These are phyloP conservation scores for Ganoderma meredithae DNA, from an alignment of 1,284 basidiomycete genomes.

Conservation along the genomic window DNA sequence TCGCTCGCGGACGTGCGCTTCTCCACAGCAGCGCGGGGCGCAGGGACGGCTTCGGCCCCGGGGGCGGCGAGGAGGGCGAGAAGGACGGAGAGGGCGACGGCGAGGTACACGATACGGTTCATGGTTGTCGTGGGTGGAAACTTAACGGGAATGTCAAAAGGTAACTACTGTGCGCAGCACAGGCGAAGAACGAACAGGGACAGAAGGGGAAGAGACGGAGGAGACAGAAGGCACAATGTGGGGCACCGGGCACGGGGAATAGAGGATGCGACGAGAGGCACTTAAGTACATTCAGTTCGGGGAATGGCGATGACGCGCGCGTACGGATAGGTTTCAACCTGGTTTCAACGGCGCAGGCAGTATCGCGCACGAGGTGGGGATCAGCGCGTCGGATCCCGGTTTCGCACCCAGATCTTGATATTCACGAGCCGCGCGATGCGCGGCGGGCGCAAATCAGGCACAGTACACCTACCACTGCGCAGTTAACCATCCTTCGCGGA, in stretches of 20 bases:
- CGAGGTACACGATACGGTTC: slow-evolving; percentile 48
- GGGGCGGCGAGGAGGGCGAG: slow-evolving; percentile 41
- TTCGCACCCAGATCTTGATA: background rate
- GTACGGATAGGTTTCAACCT: background rate
- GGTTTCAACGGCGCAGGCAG: no score
- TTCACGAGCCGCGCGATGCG: slow-evolving; percentile 14
- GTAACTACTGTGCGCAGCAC: slow-evolving; percentile 29
- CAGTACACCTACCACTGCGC: background rate
- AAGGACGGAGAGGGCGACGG: slow-evolving; percentile 48
- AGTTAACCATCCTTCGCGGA: background rate
- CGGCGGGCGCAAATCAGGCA: background rate
- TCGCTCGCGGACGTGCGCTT: slow-evolving; percentile 30
- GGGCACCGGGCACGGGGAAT: slow-evolving; percentile 18
- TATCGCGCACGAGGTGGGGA: slow-evolving; percentile 17
- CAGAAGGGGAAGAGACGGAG: slow-evolving; percentile 30
- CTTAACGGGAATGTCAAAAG: slow-evolving; percentile 11
- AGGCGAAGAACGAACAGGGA: slow-evolving; percentile 26
- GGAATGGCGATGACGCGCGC: no score
- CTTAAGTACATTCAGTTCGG: background rate
- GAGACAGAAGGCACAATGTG: slow-evolving; percentile 10
- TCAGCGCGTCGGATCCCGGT: background rate
- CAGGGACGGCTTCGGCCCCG: slow-evolving; percentile 46
- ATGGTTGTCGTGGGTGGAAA: slow-evolving; percentile 38
- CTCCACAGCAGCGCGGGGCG: slow-evolving; percentile 31
- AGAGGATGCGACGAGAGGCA: slow-evolving; percentile 22